phyloP scores from a whole-genome alignment of 148 eudicot genomes.

The Suaeda aralocaspica region DNA sequence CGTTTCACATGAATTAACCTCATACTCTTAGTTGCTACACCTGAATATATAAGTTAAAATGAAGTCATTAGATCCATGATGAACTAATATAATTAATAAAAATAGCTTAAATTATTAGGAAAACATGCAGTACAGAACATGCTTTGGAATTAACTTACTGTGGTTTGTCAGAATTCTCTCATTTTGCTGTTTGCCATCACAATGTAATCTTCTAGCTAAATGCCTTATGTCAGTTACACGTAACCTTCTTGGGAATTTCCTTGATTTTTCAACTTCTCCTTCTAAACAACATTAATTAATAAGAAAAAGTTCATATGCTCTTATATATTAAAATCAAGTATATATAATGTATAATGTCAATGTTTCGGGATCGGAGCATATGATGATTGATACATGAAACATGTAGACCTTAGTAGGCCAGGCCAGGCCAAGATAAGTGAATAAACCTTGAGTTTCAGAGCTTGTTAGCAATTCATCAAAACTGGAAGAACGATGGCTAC shows the following conservation, averaged over 20 bases:
- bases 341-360: too few species aligned
- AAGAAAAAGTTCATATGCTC: neutral
- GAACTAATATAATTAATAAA: neutral
- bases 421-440: too few species aligned
- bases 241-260: slow-evolving; percentile 25
- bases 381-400: too few species aligned
- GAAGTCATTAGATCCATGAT: neutral
- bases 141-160: too few species aligned
- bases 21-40: slow-evolving; percentile 24
- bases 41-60: slow-evolving; percentile 19
- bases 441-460: slow-evolving; percentile 23
- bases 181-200: slow-evolving; percentile 15
- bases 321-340: neutral
- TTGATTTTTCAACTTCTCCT: slow-evolving; percentile 11
- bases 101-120: neutral
- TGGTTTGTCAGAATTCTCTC: slow-evolving; percentile 6
- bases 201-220: slow-evolving; percentile 37
- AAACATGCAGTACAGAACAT: too few species aligned
- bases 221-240: slow-evolving; percentile 38
- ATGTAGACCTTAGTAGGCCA: too few species aligned
- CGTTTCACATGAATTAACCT: slow-evolving; percentile 40
- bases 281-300: slow-evolving; percentile 3
- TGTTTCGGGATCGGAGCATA: too few species aligned
- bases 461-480: neutral
- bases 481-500: neutral